Evolutionary conservation across 768 basidiomycete genomes (phyloP).

Genomic region (Lentinula guzmanii): DNA sequence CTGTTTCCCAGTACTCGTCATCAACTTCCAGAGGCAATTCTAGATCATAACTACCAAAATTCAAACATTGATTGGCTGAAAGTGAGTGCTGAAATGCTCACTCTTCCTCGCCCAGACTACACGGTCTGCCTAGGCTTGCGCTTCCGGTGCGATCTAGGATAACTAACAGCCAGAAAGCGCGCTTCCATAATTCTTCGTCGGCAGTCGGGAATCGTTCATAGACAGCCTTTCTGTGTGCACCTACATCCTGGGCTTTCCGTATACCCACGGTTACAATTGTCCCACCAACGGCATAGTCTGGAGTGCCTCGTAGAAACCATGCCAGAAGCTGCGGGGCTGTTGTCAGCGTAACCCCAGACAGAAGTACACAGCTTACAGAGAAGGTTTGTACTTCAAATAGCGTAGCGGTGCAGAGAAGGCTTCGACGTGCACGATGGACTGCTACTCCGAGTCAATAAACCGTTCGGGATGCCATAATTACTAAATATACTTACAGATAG

Average conservation of each 20-base stretch:
- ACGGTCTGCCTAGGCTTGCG: slow-evolving; percentile 48
- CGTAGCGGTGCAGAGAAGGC: slow-evolving; percentile 48
- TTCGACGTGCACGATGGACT: slow-evolving; percentile 42
- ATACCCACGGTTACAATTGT: slow-evolving; percentile 44
- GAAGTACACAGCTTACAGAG: slow-evolving; percentile 22
- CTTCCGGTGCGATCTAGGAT: slow-evolving; percentile 54
- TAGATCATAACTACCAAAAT: slow-evolving; percentile 64
- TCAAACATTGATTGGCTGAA: background rate
- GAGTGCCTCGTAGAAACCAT: slow-evolving; percentile 48
- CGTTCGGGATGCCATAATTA: background rate
- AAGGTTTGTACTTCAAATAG: slow-evolving; percentile 61
- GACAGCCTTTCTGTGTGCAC: slow-evolving; percentile 62
- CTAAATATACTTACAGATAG: slow-evolving; percentile 34
- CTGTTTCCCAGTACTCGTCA: slow-evolving; percentile 68
- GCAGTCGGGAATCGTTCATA: slow-evolving; percentile 40
- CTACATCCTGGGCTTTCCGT: slow-evolving; percentile 69
- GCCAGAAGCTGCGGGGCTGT: slow-evolving; percentile 35
- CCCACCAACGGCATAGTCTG: slow-evolving; percentile 49
- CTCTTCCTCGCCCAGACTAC: slow-evolving; percentile 62
- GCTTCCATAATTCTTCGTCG: slow-evolving; percentile 72
- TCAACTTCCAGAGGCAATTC: slow-evolving; percentile 81
- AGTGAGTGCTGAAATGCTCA: slow-evolving; percentile 23
- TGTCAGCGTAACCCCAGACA: background rate
- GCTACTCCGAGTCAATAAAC: slow-evolving; percentile 26
- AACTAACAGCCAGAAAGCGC: slow-evolving; percentile 70